phyloP scores from a whole-genome alignment of 257 asterid genomes.

The Echium plantagineum region DNA sequence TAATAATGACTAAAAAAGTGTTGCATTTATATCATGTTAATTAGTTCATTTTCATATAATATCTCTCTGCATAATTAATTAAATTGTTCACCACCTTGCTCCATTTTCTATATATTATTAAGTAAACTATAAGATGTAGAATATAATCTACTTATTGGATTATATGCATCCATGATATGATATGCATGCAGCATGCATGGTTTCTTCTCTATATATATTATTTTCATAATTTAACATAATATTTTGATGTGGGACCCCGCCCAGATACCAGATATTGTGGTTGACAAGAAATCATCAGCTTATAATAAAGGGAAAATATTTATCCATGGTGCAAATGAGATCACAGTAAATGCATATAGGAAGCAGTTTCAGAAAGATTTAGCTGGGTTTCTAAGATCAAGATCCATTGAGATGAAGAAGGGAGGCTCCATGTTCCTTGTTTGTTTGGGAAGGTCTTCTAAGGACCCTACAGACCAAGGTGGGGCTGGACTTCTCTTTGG shows the following conservation, averaged over 20 bases:
- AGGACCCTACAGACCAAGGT: conserved; percentile 86
- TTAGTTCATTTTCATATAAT: no score
- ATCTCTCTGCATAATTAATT: background rate
- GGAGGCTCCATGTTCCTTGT: conserved; percentile 97
- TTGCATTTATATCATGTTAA: background rate
- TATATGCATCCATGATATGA: no score
- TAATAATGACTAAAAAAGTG: no score
- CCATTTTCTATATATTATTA: background rate
- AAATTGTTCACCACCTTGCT: background rate
- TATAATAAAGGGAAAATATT: conserved; percentile 70
- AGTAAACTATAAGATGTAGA: background rate
- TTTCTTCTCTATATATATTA: no score
- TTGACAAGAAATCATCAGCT: conserved; percentile 67
- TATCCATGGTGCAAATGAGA: conserved; percentile 82
- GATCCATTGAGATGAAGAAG: conserved; percentile 62
- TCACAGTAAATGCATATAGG: conserved; percentile 61
- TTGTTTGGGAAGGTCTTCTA: conserved; percentile 73
- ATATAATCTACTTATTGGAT: no score
- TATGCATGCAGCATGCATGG: background rate
- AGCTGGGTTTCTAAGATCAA: conserved; percentile 47
- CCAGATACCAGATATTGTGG: conserved; percentile 75
- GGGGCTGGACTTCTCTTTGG: conserved; percentile 97
- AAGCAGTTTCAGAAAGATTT: conserved; percentile 75
- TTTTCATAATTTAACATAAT: background rate
- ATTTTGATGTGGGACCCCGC: conserved; percentile 14